Evolutionary conservation across 176 grass and related monocot genomes (phyloP).

Genomic region (Dactylis glomerata): DNA sequence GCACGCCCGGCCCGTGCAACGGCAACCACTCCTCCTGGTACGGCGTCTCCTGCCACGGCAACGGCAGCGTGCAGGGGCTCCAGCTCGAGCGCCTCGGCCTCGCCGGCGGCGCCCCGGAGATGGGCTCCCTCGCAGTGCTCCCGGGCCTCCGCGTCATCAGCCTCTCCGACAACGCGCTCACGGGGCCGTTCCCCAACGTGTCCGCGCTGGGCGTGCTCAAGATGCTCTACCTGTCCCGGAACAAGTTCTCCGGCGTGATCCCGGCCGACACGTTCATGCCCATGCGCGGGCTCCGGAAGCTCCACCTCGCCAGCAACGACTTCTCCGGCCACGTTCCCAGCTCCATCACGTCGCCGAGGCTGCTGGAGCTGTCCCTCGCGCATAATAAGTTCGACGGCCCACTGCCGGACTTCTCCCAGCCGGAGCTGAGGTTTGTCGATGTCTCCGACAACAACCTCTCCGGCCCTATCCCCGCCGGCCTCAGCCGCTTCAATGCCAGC

Average conservation of each 20-base stretch:
- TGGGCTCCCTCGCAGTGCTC: conserved; percentile 30
- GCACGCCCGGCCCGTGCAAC: conserved; percentile 39
- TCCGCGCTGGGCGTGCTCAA: conserved; percentile 52
- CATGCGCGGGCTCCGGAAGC: conserved; percentile 74
- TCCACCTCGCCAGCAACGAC: conserved; percentile 55
- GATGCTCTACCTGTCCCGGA: conserved; percentile 69
- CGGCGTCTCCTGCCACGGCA: conserved; percentile 75
- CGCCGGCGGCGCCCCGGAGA: conserved; percentile 40
- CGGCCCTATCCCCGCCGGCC: conserved; percentile 54
- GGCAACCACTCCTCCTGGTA: conserved; percentile 54
- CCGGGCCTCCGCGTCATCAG: conserved; percentile 60
- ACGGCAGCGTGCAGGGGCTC: conserved; percentile 65
- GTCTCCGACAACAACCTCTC: conserved; percentile 71
- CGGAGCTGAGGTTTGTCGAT: conserved; percentile 55
- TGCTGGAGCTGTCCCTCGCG: conserved; percentile 60
- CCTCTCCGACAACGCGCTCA: conserved; percentile 68
- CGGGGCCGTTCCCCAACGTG: conserved; percentile 69
- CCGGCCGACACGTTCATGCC: conserved; percentile 50
- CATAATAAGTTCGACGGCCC: conserved; percentile 55
- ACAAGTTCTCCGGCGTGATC: conserved; percentile 65
- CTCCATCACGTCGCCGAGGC: conserved; percentile 62
- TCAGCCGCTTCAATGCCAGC: conserved; percentile 55
- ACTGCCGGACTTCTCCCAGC: conserved; percentile 59
- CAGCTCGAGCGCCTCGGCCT: conserved; percentile 70
- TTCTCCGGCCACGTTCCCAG: conserved; percentile 56